phyloP scores from a whole-genome alignment of 352 stramenopile genomes.

The Pythium sp. region DNA sequence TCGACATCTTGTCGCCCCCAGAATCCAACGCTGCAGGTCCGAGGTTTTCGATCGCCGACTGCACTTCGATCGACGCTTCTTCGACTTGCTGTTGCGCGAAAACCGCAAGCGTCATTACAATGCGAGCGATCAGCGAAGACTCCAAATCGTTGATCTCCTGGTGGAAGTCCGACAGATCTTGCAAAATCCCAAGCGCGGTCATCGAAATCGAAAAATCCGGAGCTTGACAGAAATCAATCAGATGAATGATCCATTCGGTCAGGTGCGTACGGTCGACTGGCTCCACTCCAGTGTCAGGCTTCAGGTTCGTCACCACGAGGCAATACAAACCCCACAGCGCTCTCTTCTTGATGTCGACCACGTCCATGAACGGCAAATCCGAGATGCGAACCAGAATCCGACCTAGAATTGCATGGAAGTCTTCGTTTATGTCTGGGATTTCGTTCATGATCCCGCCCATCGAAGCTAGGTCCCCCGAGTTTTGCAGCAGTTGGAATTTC shows the following conservation, averaged over 20 bases:
- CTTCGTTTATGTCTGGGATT: constrained; percentile 64
- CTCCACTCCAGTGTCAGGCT: constrained; percentile 24
- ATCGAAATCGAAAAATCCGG: constrained; percentile 76
- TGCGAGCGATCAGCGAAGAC: constrained; percentile 63
- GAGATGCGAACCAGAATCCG: constrained; percentile 75
- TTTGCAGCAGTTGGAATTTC: constrained; percentile 39
- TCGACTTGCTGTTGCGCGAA: constrained; percentile 87
- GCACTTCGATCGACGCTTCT: constrained; percentile 84
- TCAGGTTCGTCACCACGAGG: constrained; percentile 70
- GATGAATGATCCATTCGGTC: constrained; percentile 73
- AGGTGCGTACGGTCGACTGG: constrained; percentile 45
- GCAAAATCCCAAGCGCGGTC: constrained; percentile 70
- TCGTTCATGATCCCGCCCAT: constrained; percentile 60
- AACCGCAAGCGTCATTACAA: constrained; percentile 84
- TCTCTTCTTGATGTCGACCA: constrained; percentile 76
- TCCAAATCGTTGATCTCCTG: constrained; percentile 68
- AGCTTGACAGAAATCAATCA: constrained; percentile 79
- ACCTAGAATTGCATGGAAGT: constrained; percentile 70
- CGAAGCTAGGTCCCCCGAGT: constrained; percentile 14
- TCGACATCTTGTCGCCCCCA: constrained; percentile 24
- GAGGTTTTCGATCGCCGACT: constrained; percentile 66
- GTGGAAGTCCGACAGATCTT: constrained; percentile 79
- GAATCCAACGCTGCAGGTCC: constrained; percentile 13
- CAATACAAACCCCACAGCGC: constrained; percentile 80
- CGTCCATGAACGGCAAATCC: constrained; percentile 69